Evolutionary conservation across 2,329 filamentous ascomycete species (phyloP).

Genomic region (Cytospora paraplurivora): DNA sequence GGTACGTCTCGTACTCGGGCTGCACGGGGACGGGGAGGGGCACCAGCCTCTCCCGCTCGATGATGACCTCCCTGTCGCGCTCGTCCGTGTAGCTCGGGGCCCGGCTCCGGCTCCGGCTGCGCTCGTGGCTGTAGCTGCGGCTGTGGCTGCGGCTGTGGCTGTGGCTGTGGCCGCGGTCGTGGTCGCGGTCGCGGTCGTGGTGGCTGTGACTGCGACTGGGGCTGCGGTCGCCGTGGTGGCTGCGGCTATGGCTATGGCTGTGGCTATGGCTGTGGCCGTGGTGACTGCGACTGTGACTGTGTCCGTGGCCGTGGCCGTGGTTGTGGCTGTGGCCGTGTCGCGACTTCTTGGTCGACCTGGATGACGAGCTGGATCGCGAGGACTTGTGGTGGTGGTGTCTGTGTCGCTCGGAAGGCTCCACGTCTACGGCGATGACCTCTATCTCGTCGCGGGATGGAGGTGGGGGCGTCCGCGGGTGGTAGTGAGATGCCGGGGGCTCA

Average conservation of each 20-base stretch:
- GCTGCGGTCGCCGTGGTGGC: too few species aligned
- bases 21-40: conserved; percentile 45
- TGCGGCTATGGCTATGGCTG: not conserved
- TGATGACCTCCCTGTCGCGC: conserved; percentile 47
- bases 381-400: conserved; percentile 15
- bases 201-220: not conserved
- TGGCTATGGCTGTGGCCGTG: not conserved
- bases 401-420: conserved; percentile 32
- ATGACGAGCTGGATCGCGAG: conserved; percentile 19
- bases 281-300: not conserved
- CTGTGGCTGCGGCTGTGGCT: not conserved
- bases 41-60: conserved; percentile 54
- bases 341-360: conserved; percentile 23
- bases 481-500: conserved; percentile 18
- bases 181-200: not conserved
- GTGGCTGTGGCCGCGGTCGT: not conserved
- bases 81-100: conserved; percentile 31
- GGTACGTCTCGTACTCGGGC: conserved; percentile 51
- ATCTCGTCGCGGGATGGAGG: conserved; percentile 31
- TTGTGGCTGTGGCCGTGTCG: not conserved
- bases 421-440: conserved; percentile 36
- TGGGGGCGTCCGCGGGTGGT: conserved; percentile 23
- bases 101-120: conserved; percentile 32
- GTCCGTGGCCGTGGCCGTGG: not conserved
- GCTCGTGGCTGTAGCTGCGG: conserved; percentile 34